Evolutionary conservation across 1,139 yeast species (phyloP).

Genomic region (Candida glucosophila): DNA sequence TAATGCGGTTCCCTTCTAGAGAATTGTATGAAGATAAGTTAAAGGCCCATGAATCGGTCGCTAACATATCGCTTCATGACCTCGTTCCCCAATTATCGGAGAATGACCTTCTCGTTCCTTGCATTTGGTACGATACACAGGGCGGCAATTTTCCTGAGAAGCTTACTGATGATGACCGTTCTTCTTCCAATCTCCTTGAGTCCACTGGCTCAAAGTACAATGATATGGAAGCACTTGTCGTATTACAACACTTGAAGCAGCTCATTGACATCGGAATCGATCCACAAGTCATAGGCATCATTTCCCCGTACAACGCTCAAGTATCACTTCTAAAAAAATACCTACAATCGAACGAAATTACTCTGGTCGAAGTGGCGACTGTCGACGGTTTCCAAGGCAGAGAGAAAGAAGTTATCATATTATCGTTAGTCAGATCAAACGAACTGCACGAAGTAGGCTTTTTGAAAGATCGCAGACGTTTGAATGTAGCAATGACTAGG

Average conservation of each 20-base stretch:
- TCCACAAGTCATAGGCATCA: constrained; percentile 60
- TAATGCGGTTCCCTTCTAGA: constrained; percentile 73
- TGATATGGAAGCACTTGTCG: constrained; percentile 63
- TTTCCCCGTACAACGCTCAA: constrained; percentile 88
- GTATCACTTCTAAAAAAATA: constrained; percentile 50
- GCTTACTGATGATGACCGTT: constrained; percentile 26
- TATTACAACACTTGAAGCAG: constrained; percentile 43
- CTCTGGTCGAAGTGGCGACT: constrained; percentile 31
- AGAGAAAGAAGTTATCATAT: constrained; percentile 75
- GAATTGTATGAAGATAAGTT: constrained; percentile 57
- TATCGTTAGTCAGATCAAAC: constrained; percentile 33
- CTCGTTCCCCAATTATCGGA: constrained; percentile 39
- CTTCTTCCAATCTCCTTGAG: constrained; percentile 13
- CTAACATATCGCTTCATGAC: constrained; percentile 44
- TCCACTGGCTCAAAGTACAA: constrained; percentile 52
- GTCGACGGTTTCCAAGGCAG: constrained; percentile 49
- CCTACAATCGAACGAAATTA: constrained; percentile 16
- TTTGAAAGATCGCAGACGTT: constrained; percentile 48
- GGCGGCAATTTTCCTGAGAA: constrained; percentile 76
- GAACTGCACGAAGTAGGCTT: constrained; percentile 66
- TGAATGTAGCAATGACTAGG: constrained; percentile 81
- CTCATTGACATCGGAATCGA: constrained; percentile 41
- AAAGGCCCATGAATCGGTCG: constrained; percentile 55
- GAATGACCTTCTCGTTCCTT: constrained; percentile 22
- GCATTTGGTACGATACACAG: constrained; percentile 86